Percentiles rank a stretch among this genome's conserved stretches.
Evolutionary conservation across 176 grass and related monocot genomes (phyloP).

Genomic region (Elymus sibiricus): DNA sequence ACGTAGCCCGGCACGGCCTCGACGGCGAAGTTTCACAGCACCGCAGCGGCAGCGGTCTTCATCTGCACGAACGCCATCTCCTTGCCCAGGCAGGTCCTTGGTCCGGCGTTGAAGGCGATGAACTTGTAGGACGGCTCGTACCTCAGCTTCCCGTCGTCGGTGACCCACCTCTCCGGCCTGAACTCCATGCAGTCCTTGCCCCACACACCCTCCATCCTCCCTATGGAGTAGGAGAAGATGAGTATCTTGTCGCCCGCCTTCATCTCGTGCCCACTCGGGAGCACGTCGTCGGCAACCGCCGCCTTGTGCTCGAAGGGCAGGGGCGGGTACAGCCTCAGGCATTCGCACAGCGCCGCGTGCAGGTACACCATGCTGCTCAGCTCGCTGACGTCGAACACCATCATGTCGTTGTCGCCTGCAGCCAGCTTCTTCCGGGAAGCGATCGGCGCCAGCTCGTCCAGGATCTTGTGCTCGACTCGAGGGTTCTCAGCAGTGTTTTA

Average conservation of each 20-base stretch:
- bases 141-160: slow-evolving; percentile 41
- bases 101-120: slow-evolving; percentile 77
- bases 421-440: no score
- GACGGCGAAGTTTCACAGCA: slow-evolving; percentile 64
- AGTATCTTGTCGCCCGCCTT: slow-evolving; percentile 47
- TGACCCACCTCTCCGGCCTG: slow-evolving; percentile 71
- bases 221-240: slow-evolving; percentile 64
- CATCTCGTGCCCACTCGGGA: slow-evolving; percentile 62
- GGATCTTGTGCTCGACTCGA: no score
- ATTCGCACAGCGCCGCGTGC: slow-evolving; percentile 66
- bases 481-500: no score
- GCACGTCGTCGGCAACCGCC: slow-evolving; percentile 45
- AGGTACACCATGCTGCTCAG: slow-evolving; percentile 44
- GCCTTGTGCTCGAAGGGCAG: slow-evolving; percentile 85
- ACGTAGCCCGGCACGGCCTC: slow-evolving; percentile 46
- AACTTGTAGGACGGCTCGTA: slow-evolving; percentile 88
- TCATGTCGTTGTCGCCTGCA: no score
- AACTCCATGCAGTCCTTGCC: slow-evolving; percentile 83
- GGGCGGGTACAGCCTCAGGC: slow-evolving; percentile 71
- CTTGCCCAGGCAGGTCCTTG: slow-evolving; percentile 82
- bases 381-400: slow-evolving; percentile 52
- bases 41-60: slow-evolving; percentile 48
- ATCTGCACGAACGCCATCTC: slow-evolving; percentile 81
- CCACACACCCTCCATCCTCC: slow-evolving; percentile 69
- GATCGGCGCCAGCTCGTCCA: no score